These are phyloP conservation scores for Nothophytophthora sp. DNA, from an alignment of 352 stramenopile genomes.

Conservation along the genomic window DNA sequence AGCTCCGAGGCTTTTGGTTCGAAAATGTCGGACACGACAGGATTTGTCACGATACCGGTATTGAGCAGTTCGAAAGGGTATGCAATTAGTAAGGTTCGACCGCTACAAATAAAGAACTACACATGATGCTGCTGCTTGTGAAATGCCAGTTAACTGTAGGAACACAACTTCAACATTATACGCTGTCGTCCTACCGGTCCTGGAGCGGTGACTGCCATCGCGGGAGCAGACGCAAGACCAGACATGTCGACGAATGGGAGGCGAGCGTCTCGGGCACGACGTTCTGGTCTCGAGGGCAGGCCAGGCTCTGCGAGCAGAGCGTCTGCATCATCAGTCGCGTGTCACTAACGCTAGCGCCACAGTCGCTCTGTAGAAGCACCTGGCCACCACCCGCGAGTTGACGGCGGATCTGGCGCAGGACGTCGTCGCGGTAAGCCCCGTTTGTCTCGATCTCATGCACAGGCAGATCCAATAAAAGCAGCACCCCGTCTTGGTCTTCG, in stretches of 20 bases:
- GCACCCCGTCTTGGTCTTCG: neutral
- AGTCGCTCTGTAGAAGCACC: constrained; percentile 29
- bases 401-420: constrained; percentile 37
- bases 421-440: constrained; percentile 20
- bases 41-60: too few species aligned
- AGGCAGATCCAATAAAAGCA: constrained; percentile 13
- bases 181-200: too few species aligned
- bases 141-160: too few species aligned
- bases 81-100: too few species aligned
- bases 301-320: constrained; percentile 50
- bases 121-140: too few species aligned
- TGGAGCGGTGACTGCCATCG: too few species aligned
- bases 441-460: constrained; percentile 13
- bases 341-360: constrained; percentile 4
- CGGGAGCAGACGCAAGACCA: constrained; percentile 15
- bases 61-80: too few species aligned
- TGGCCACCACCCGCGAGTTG: constrained; percentile 30
- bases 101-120: too few species aligned
- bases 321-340: constrained; percentile 47
- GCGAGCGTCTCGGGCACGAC: constrained; percentile 24
- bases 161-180: too few species aligned
- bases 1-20: too few species aligned
- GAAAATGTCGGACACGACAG: too few species aligned
- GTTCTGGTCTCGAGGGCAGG: constrained; percentile 42
- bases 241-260: neutral